A percentile compares a stretch with the other conserved stretches of the same genome.
Evolutionary conservation across 805 yeast genomes (phyloP).

Genomic region (Metschnikowia similis): DNA sequence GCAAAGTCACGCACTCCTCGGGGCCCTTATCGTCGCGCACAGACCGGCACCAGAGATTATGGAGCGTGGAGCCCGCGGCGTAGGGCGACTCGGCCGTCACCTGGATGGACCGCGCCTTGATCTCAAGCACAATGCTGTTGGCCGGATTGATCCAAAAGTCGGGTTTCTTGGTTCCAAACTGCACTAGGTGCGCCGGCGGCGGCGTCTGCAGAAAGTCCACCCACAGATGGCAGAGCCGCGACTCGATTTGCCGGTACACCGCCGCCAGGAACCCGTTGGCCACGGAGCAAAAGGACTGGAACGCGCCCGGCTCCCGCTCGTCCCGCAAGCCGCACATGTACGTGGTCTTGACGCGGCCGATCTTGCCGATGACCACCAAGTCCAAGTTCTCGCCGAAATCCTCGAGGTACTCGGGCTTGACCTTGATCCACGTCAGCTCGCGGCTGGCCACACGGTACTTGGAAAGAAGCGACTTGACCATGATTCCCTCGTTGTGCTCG

Average conservation of each 20-base stretch:
- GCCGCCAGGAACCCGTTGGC: conserved; percentile 77
- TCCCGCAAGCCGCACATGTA: conserved; percentile 70
- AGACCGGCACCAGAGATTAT: conserved; percentile 68
- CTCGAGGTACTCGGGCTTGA: conserved; percentile 86
- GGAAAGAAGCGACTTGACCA: conserved; percentile 61
- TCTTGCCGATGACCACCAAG: conserved; percentile 70
- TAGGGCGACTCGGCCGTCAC: conserved; percentile 42
- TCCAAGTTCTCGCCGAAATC: conserved; percentile 87
- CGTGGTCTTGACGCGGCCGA: conserved; percentile 65
- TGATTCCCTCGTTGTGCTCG: conserved; percentile 73
- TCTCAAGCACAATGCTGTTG: conserved; percentile 73
- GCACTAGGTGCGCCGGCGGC: conserved; percentile 32
- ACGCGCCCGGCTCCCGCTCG: conserved; percentile 37
- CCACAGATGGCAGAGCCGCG: conserved; percentile 62
- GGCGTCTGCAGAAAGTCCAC: conserved; percentile 27
- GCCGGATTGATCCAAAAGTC: conserved; percentile 76
- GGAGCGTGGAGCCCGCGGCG: conserved; percentile 64
- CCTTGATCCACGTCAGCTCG: conserved; percentile 72
- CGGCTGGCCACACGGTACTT: conserved; percentile 60
- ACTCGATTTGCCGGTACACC: conserved; percentile 57
- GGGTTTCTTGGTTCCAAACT: conserved; percentile 62
- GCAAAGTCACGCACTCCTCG: conserved; percentile 50
- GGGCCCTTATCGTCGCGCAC: conserved; percentile 68
- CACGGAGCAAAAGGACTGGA: conserved; percentile 68
- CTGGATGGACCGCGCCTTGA: conserved; percentile 74